phyloP scores from a whole-genome alignment of 208 protist species.

The Novymonas esmeraldas region DNA sequence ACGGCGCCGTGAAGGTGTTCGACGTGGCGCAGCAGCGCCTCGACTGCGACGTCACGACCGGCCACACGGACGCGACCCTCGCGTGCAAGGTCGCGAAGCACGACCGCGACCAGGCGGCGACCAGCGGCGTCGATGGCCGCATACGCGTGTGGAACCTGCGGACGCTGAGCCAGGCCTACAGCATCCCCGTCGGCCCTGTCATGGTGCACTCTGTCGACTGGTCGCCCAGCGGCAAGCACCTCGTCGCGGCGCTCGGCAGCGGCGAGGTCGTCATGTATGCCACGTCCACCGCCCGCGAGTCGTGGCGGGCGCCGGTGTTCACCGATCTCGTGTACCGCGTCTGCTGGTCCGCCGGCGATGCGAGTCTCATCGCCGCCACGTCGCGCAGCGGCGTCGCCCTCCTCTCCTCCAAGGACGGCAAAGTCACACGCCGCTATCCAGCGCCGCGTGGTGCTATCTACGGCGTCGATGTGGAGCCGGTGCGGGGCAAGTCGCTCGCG shows the following conservation, averaged over 20 bases:
- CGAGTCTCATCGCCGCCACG: conserved; percentile 60
- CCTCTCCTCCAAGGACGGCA: conserved; percentile 72
- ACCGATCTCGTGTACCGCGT: conserved; percentile 51
- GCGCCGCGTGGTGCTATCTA: conserved; percentile 46
- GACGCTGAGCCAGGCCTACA: conserved; percentile 48
- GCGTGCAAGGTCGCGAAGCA: conserved; percentile 69
- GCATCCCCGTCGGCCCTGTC: conserved; percentile 65
- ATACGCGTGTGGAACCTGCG: conserved; percentile 88
- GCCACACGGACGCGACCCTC: conserved; percentile 89
- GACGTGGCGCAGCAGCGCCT: conserved; percentile 57
- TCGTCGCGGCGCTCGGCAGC: conserved; percentile 67
- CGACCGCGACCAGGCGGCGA: conserved; percentile 82
- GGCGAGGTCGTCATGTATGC: conserved; percentile 81
- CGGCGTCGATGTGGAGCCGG: conserved; percentile 76
- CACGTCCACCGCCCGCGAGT: conserved; percentile 62
- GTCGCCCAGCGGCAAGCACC: conserved; percentile 83
- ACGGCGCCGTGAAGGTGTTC: conserved; percentile 78
- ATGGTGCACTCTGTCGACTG: conserved; percentile 81
- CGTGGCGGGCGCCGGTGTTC: conserved; percentile 63
- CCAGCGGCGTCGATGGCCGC: conserved; percentile 79
- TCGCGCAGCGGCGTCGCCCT: conserved; percentile 59
- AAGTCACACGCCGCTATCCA: conserved; percentile 69
- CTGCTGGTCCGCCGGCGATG: conserved; percentile 49
- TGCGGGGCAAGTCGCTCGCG: conserved; percentile 63
- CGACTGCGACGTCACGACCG: conserved; percentile 52